phyloP scores from a whole-genome alignment of 768 basidiomycete species.

The Neoboletus subvelutipes region DNA sequence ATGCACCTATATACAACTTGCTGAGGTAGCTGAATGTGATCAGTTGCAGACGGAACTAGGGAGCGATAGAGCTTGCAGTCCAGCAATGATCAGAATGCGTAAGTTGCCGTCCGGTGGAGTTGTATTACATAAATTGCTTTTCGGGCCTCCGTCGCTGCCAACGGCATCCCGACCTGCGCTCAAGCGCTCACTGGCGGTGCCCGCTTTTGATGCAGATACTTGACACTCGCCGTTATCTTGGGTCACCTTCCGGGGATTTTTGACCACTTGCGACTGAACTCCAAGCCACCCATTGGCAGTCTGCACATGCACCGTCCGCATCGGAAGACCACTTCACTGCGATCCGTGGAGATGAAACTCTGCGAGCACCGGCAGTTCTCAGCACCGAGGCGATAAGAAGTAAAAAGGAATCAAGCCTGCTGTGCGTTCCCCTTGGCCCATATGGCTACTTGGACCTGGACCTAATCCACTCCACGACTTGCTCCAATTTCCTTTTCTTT shows the following conservation, averaged over 20 bases:
- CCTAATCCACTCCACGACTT: neutral
- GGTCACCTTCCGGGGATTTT: neutral
- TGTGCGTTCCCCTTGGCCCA: neutral
- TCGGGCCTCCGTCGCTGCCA: neutral
- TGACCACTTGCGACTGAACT: neutral
- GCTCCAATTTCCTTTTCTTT: neutral
- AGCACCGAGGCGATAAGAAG: slow-evolving; percentile 1
- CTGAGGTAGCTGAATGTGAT: too few species aligned
- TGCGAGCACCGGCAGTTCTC: neutral
- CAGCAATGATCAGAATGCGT: too few species aligned
- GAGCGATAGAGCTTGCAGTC: too few species aligned
- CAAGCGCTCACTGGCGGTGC: too few species aligned
- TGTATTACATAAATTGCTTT: neutral
- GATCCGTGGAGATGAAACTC: neutral
- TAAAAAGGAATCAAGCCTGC: neutral
- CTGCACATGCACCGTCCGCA: neutral
- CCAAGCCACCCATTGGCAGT: neutral
- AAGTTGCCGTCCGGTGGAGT: neutral
- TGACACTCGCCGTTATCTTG: neutral
- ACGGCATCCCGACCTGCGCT: neutral
- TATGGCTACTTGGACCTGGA: neutral
- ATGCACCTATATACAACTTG: too few species aligned
- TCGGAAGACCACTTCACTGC: neutral
- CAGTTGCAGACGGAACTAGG: too few species aligned
- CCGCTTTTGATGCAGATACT: neutral